Percentiles rank a stretch among this genome's conserved stretches.
Evolutionary conservation across 2,329 filamentous ascomycete species (phyloP).

Genomic region (Ilyonectria robusta): DNA sequence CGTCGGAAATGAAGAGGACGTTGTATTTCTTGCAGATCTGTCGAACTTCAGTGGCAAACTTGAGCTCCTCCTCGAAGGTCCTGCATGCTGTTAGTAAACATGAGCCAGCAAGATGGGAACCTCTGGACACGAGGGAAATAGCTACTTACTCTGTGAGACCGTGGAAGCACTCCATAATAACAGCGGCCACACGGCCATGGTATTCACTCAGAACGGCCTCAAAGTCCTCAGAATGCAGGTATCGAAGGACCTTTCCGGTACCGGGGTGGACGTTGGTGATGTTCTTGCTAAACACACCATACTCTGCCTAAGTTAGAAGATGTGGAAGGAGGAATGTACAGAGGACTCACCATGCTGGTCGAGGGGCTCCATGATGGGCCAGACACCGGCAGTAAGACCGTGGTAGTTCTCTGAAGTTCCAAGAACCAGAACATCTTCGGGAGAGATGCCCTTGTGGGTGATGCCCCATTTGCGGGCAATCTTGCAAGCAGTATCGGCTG

Average conservation of each 20-base stretch:
- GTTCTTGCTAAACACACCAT: constrained; percentile 31
- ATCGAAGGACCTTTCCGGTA: constrained; percentile 31
- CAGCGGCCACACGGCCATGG: constrained; percentile 21
- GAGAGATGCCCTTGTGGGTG: constrained; percentile 24
- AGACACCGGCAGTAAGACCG: constrained; percentile 32
- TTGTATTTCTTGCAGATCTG: constrained; percentile 35
- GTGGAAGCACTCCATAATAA: constrained; percentile 31
- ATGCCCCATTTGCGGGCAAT: constrained; percentile 39
- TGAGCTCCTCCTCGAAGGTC: constrained; percentile 27
- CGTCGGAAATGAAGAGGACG: constrained; percentile 43
- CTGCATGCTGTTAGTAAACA: not conserved
- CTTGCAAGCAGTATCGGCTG: constrained; percentile 37
- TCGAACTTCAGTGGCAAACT: constrained; percentile 26
- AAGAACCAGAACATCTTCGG: constrained; percentile 32
- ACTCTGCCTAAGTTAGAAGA: constrained; percentile 17
- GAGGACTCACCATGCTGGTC: constrained; percentile 21
- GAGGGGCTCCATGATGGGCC: constrained; percentile 33
- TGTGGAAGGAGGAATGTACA: not conserved
- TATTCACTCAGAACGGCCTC: constrained; percentile 25
- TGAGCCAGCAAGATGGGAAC: no score
- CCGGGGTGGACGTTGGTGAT: constrained; percentile 31
- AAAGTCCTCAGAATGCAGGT: constrained; percentile 28
- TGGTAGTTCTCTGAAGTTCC: constrained; percentile 38
- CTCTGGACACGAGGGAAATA: not conserved
- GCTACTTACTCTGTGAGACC: constrained; percentile 16